These are phyloP conservation scores for Maudiozyma serrabonitensis DNA, from an alignment of 805 yeast genomes.

Conservation along the genomic window DNA sequence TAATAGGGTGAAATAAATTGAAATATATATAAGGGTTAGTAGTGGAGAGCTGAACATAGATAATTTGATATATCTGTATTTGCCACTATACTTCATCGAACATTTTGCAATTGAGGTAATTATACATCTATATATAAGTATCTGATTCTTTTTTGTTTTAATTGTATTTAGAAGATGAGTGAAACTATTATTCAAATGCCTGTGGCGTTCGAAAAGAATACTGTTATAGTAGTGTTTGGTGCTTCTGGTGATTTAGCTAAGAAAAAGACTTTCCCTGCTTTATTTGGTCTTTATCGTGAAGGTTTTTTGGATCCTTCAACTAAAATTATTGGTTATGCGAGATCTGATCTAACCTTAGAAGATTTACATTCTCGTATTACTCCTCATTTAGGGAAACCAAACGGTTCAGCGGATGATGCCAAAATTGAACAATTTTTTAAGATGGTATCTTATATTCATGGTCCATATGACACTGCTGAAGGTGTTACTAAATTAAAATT, in stretches of 20 bases:
- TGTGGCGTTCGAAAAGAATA: slow-evolving; percentile 48
- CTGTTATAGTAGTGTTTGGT: slow-evolving; percentile 76
- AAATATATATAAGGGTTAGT: too few relatives aligned
- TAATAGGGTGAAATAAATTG: too few relatives aligned
- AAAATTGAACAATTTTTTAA: slow-evolving; percentile 55
- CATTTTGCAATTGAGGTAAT: too few relatives aligned
- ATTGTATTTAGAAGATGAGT: background rate
- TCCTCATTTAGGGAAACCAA: slow-evolving; percentile 49
- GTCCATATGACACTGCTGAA: slow-evolving; percentile 70
- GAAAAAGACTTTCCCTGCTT: slow-evolving; percentile 88
- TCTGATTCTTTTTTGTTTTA: background rate
- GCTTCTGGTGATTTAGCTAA: slow-evolving; percentile 94
- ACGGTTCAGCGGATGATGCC: slow-evolving; percentile 32
- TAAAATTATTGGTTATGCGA: slow-evolving; percentile 83
- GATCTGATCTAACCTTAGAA: slow-evolving; percentile 60
- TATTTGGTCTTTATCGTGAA: slow-evolving; percentile 66
- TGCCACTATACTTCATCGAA: too few relatives aligned
- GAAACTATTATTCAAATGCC: slow-evolving; percentile 2
- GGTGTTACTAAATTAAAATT: slow-evolving; percentile 56
- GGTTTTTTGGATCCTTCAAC: slow-evolving; percentile 65
- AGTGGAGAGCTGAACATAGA: too few relatives aligned
- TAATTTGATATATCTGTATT: too few relatives aligned
- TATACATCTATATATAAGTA: background rate
- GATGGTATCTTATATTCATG: slow-evolving; percentile 59
- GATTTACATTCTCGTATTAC: slow-evolving; percentile 62